A percentile compares a stretch with the other conserved stretches of the same genome.
phyloP scores from a whole-genome alignment of 192 early-diverging fungal genomes.

The Lobosporangium transversale region DNA sequence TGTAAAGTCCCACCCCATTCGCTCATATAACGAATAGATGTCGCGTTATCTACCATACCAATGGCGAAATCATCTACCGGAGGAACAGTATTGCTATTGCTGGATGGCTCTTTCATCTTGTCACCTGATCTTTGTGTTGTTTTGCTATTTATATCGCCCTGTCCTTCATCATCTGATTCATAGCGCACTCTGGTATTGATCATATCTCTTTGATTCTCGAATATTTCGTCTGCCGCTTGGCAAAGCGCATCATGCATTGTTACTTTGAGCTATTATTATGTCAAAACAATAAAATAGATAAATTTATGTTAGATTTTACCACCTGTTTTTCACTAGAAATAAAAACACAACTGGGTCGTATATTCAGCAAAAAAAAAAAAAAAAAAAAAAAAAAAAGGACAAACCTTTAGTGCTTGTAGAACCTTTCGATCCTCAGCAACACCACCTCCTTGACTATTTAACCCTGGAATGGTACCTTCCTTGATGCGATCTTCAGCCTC shows the following conservation, averaged over 20 bases:
- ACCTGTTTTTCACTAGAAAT: background rate
- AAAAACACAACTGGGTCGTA: background rate
- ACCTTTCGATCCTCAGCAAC: constrained; percentile 24
- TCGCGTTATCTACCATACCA: background rate
- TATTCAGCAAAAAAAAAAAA: background rate
- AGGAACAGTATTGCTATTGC: background rate
- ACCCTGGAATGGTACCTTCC: constrained; percentile 26
- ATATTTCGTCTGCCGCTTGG: constrained; percentile 26
- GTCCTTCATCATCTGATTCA: constrained; percentile 38
- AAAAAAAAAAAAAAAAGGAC: background rate
- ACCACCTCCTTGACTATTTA: background rate
- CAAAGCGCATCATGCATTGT: constrained; percentile 43
- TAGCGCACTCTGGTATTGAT: constrained; percentile 35
- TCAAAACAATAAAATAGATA: background rate
- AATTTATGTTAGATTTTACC: background rate
- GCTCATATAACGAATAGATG: constrained; percentile 24
- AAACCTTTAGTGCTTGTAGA: constrained; percentile 31
- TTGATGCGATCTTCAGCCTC: constrained; percentile 38
- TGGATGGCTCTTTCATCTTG: background rate
- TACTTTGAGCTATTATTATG: constrained; percentile 20
- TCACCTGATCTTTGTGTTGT: background rate
- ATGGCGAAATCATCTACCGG: constrained; percentile 11
- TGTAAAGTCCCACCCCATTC: constrained; percentile 29
- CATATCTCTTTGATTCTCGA: constrained; percentile 38
- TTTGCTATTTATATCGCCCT: constrained; percentile 9